Conservation (phyloP, 371 early-diverging fungal genomes). For the Mucor mucedo region DNA sequence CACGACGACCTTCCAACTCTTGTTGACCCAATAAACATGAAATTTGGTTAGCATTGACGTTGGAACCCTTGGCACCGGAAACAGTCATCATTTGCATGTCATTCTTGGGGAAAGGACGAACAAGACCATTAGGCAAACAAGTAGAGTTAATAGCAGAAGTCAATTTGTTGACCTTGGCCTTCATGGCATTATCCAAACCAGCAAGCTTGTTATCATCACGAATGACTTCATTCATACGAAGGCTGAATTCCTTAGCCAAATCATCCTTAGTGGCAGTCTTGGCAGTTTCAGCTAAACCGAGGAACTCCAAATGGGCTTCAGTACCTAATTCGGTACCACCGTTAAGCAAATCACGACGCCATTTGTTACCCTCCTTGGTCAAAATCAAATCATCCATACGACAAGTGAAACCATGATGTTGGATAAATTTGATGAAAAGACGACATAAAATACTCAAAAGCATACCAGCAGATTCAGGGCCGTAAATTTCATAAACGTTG, state of each 20-base stretch:
- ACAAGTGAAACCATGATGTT: conserved; percentile 94
- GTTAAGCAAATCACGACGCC: conserved; percentile 72
- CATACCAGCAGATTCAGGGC: conserved; percentile 90
- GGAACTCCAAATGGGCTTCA: conserved; percentile 75
- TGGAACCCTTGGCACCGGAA: conserved; percentile 99
- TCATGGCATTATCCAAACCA: conserved; percentile 92
- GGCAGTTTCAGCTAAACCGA: conserved; percentile 66
- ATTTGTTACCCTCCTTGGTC: conserved; percentile 80
- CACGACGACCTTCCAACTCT: conserved; percentile 99
- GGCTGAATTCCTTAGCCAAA: conserved; percentile 61
- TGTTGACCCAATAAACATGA: conserved; percentile 99
- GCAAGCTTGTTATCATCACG: conserved; percentile 91
- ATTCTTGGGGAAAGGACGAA: conserved; percentile 92
- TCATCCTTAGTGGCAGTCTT: conserved; percentile 41
- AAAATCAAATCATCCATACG: conserved; percentile 99
- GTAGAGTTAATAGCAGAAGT: conserved; percentile 83
- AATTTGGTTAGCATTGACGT: conserved; percentile 99
- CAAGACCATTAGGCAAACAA: conserved; percentile 86
- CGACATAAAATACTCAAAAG: conserved; percentile 94
- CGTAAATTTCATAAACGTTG: conserved; percentile 96
- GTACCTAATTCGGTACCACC: conserved; percentile 62
- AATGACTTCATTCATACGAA: conserved; percentile 79
- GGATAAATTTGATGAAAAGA: conserved; percentile 94
- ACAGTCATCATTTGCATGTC: conserved; percentile 99
- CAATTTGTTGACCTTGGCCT: conserved; percentile 81